Base-by-base conservation (phyloP, 2,329 filamentous ascomycete genomes). In the Cercospora zeina region DNA sequence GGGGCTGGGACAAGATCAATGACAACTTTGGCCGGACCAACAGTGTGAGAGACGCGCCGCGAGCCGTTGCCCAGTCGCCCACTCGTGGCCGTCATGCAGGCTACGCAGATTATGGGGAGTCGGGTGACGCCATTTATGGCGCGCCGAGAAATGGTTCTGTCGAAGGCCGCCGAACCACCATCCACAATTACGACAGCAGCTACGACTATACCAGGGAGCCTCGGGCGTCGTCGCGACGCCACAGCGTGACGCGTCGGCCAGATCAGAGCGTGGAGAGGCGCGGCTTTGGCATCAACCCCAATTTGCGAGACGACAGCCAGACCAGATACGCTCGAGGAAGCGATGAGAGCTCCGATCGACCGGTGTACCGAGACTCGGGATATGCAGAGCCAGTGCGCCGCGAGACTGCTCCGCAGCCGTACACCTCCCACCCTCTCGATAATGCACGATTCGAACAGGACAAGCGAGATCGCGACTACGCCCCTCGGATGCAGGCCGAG, bases 1-100 rank as follows among this genome's bases (percentile, higher is more conserved):
- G 88, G 68, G 89, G 87, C 0, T 85, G 91, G 66, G 89, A 91
- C 68, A 89, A 85, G 75, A 84, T 90, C 65, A 84, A 84, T 67
- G 78, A 83, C 61, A 70, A 69, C 14, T 59, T 75, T 6, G 72
- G 79, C 30, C 76, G 81, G 5, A 75, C 76, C 0, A 73, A 76
- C 47, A 79, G 81, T 55, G 77, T 81, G 71, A 78, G 83, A 14
- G 74, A 82, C 13, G 50, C 54, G 36, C 58, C 65, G 59, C 67
- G 58, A 19, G 49, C 57, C 27, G 66, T 69, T 45, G 67, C 67
- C 24, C 67, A 68, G 51, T 70, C 72, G 36, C 72, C 70, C 8
- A 70, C 65, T 16, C 66, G 71, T 58, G 66, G 67, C 6, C 56
- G 70, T n/a, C 56, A 58, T 37, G 56, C 56, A 50, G 55, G 54